Percentiles rank a stretch among this genome's conserved stretches.
These are phyloP conservation scores for Phallus indusiatus DNA, from an alignment of 768 basidiomycete species.

Conservation along the genomic window DNA sequence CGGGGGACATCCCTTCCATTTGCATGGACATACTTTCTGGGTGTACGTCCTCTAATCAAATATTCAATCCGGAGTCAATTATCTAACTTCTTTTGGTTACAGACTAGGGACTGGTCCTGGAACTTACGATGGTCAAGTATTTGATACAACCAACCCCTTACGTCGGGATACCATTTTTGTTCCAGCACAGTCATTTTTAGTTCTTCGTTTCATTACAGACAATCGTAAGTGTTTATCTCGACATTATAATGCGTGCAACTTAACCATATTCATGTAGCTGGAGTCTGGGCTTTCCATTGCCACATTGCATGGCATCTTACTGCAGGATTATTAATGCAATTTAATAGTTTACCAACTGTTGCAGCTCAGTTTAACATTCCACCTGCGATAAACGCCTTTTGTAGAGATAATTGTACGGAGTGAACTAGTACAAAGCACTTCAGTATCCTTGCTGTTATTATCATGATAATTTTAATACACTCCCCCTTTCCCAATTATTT, in stretches of 20 bases:
- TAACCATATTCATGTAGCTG: slow-evolving; percentile 14
- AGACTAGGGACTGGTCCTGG: slow-evolving; percentile 29
- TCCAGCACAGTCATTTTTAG: slow-evolving; percentile 28
- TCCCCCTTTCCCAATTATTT: no score
- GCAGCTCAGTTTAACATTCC: slow-evolving; percentile 27
- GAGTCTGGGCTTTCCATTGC: slow-evolving; percentile 39
- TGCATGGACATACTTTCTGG: slow-evolving; percentile 11
- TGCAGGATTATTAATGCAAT: slow-evolving; percentile 31
- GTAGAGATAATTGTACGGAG: slow-evolving; percentile 8
- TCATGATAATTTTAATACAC: no score
- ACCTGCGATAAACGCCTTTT: slow-evolving; percentile 25
- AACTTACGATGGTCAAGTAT: slow-evolving; percentile 19
- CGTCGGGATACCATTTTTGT: slow-evolving; percentile 33
- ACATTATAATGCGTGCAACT: not conserved
- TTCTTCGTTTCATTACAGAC: slow-evolving; percentile 33
- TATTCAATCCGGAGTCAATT: not conserved
- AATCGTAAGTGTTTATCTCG: slow-evolving; percentile 17
- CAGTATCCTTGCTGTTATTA: no score
- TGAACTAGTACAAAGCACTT: no score
- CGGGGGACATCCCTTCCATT: slow-evolving; percentile 15
- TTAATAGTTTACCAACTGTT: slow-evolving; percentile 28
- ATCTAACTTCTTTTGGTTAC: slow-evolving; percentile 10
- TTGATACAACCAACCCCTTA: slow-evolving; percentile 29
- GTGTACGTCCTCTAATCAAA: not conserved
- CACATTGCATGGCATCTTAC: slow-evolving; percentile 31